Evolutionary conservation across 176 grass and related monocot genomes (phyloP), one percentile per base, ranked within the genome.

Genomic region (Aegilops speltoides): DNA sequence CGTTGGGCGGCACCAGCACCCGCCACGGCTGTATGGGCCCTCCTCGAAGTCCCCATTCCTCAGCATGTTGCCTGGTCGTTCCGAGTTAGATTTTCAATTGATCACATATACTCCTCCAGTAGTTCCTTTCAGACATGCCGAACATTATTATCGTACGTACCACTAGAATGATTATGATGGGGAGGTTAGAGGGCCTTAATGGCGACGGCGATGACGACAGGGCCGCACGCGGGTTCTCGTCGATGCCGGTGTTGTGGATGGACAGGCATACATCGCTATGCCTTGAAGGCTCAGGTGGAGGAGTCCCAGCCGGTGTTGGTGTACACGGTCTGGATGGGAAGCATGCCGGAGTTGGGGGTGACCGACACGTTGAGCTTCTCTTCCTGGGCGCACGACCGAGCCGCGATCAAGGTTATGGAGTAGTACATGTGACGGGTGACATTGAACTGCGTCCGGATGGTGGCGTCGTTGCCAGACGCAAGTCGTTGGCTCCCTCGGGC

Each of bases 221-320:
- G 91, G 20, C 88, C 85, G 72, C 88, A 93, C 63, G 85, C 13
- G 88, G 88, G 48, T 93, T 34, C 9, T 93, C 91, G 57, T 93
- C 91, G 72, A 79, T 29, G 77, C 88, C 85, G 20, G 82, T 82
- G 26, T 93, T 90, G 77, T 93, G 88, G 81, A 93, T 93, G 71
- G 64, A 10, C 20, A 93, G 26, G 15, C 19, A 63, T 20, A 75
- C 85, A 14, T n/a, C 23, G 25, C 8, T 70, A 22, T 82, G 85
- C 71, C 60, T 22, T 75, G 88, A 93, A 90, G 0, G 78, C 88
- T 85, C 88, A 90, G 6, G 81, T 38, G 70, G 88, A 90, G 56
- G 72, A 88, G 85, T 90, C 91, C 91, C 91, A 93, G 15, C 88
- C 91, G 29, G 43, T 90, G 79, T 88, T 88, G 52, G 79, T 81